Evolutionary conservation across 257 asterid species (phyloP).

Genomic region (Ilex aquifolium): DNA sequence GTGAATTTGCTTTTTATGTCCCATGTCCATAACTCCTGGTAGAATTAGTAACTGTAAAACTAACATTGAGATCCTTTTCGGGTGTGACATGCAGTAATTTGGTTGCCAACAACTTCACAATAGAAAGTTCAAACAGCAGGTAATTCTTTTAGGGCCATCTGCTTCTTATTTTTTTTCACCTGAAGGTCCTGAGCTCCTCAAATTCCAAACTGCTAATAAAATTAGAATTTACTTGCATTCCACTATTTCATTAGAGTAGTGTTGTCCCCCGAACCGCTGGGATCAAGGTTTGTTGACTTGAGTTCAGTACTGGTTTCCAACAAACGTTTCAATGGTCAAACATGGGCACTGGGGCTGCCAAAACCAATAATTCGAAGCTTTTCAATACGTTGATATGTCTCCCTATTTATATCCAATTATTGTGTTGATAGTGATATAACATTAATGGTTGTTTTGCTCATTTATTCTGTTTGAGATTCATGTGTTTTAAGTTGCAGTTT

Average conservation of each 20-base stretch:
- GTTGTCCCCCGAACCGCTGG: no score
- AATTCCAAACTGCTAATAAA: not conserved
- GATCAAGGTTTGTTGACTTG: no score
- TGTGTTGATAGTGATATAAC: no score
- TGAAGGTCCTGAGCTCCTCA: not conserved
- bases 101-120: slow-evolving; percentile 68
- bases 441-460: no score
- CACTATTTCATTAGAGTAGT: not conserved
- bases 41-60: not conserved
- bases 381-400: not conserved
- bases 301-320: not conserved
- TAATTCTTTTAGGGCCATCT: slow-evolving; percentile 10
- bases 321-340: not conserved
- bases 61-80: slow-evolving; percentile 5
- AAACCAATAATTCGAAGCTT: not conserved
- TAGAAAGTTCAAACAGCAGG: slow-evolving; percentile 44
- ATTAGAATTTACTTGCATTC: no score
- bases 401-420: no score
- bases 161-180: not conserved
- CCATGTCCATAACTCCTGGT: no score
- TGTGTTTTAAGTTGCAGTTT: no score
- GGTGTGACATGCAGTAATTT: slow-evolving; percentile 39
- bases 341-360: not conserved
- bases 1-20: no score
- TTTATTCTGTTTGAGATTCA: no score